Percentiles rank a stretch among this genome's conserved stretches.
Conservation (phyloP, 2,329 filamentous ascomycete species). For the Verticillium nubilum region DNA sequence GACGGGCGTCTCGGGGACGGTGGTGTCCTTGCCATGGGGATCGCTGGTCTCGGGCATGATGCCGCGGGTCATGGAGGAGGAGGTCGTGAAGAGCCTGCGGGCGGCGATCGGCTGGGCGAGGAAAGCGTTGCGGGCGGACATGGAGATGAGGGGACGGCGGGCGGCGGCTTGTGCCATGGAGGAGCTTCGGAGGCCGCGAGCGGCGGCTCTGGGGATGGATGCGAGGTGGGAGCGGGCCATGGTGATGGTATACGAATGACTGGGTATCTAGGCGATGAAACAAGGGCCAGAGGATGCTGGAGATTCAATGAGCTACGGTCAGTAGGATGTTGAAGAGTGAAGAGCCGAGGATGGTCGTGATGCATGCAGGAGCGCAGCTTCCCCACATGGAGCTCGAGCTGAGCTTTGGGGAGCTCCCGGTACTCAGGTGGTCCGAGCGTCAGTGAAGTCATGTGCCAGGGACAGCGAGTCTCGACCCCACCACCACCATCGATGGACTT, state of each 20-base stretch:
- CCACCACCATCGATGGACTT: not conserved
- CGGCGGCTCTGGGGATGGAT: slow-evolving; percentile 31
- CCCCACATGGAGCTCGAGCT: slow-evolving; percentile 6
- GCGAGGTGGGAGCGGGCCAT: slow-evolving; percentile 26
- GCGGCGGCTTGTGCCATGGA: slow-evolving; percentile 14
- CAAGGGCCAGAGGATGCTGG: not conserved
- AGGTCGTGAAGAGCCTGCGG: slow-evolving; percentile 24
- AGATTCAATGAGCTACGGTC: not conserved
- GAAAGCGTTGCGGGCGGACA: slow-evolving; percentile 10
- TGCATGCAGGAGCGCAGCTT: slow-evolving; percentile 2
- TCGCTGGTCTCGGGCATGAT: slow-evolving; percentile 56
- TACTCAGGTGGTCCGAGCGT: not conserved
- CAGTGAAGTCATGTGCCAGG: slow-evolving; percentile 8
- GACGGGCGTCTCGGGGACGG: slow-evolving; percentile 33
- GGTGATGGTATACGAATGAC: not conserved
- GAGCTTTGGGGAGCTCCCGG: slow-evolving; percentile 4
- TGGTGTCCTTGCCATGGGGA: slow-evolving; percentile 38
- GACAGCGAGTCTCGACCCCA: slow-evolving; percentile 3
- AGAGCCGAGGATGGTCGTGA: not conserved
- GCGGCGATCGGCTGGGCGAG: slow-evolving; percentile 9
- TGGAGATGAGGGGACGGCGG: slow-evolving; percentile 2
- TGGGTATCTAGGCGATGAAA: not conserved
- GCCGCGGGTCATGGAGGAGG: slow-evolving; percentile 32
- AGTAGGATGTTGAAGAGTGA: not conserved
- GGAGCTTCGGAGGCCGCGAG: slow-evolving; percentile 23